Percentiles rank a stretch among this genome's conserved stretches.
Evolutionary conservation across 257 asterid genomes (phyloP).

Genomic region (Solanum piurae): DNA sequence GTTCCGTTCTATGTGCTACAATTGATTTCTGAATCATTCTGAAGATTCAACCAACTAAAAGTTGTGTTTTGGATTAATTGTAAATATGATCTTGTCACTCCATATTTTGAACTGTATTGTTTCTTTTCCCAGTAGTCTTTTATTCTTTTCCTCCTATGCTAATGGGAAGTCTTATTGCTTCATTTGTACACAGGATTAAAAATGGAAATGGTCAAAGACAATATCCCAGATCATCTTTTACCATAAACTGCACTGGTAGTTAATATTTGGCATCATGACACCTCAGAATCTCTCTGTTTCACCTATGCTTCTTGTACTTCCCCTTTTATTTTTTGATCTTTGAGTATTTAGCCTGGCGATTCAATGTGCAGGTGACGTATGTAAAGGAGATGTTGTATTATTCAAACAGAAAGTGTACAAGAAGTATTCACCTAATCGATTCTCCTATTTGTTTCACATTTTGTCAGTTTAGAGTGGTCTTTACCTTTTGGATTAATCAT

Average conservation of each 20-base stretch:
- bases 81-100: not conserved
- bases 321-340: not conserved
- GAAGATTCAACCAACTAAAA: not conserved
- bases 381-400: constrained; percentile 72
- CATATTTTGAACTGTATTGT: not conserved
- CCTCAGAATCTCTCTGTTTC: not conserved
- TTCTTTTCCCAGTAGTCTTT: not conserved
- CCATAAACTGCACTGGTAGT: constrained; percentile 62
- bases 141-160: not conserved
- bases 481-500: constrained; percentile 1
- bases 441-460: not conserved
- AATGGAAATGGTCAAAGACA: constrained; percentile 46
- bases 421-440: constrained; percentile 15
- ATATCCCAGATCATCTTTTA: constrained; percentile 61
- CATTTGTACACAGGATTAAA: constrained; percentile 38
- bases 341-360: not conserved
- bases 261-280: not conserved
- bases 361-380: constrained; percentile 52
- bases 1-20: not conserved
- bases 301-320: constrained; percentile 1
- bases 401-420: constrained; percentile 57
- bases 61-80: not conserved
- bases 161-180: constrained; percentile 2
- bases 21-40: not conserved
- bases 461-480: not conserved